These are phyloP conservation scores for Protostelium mycophagum DNA, from an alignment of 78 protist genomes.

Conservation along the genomic window DNA sequence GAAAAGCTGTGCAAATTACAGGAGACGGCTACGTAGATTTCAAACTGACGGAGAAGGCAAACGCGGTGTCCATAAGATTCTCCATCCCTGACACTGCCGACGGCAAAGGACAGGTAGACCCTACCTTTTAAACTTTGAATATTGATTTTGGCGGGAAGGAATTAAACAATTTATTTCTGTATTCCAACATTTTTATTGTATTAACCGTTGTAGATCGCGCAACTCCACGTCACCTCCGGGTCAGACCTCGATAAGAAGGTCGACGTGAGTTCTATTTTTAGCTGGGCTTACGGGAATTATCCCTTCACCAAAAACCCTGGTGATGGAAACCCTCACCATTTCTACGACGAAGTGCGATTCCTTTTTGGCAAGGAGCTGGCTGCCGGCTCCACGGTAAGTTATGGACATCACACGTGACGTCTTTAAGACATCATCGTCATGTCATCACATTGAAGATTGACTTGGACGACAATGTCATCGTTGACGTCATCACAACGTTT, in stretches of 20 bases:
- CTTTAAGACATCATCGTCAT: background rate
- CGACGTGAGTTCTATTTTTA: background rate
- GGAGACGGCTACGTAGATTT: background rate
- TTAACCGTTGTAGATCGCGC: background rate
- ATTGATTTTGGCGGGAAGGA: too few species aligned
- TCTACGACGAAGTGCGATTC: background rate
- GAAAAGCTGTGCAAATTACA: background rate
- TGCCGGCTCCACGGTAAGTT: background rate
- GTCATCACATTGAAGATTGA: too few species aligned
- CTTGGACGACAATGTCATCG: too few species aligned
- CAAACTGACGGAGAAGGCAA: background rate
- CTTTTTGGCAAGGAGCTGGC: background rate
- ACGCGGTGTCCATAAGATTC: background rate
- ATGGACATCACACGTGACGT: too few species aligned
- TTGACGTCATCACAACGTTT: too few species aligned
- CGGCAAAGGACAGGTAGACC: background rate
- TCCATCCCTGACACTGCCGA: background rate
- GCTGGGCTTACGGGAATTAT: background rate
- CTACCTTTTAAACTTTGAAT: too few species aligned
- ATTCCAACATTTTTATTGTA: background rate
- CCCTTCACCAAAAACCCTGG: background rate
- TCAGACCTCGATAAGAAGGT: background rate
- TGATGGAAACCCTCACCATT: background rate
- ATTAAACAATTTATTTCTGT: too few species aligned
- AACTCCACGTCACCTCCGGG: background rate